Evolutionary conservation across 139 green algal genomes (phyloP).

Genomic region (Chlamydomonas schloesseri): DNA sequence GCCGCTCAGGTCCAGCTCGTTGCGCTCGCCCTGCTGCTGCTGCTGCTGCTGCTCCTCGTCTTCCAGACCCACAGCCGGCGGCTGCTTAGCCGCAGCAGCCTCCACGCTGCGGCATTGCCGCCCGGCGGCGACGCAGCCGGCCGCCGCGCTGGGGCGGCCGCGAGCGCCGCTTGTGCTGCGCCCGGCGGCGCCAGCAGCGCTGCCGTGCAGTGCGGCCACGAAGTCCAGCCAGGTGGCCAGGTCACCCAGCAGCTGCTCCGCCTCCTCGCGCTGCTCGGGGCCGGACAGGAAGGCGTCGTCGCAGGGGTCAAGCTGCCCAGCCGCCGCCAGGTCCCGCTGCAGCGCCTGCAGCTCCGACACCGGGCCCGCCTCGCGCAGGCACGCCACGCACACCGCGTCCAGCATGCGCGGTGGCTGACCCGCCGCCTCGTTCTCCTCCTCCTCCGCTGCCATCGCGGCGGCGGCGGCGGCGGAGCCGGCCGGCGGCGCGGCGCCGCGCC

Average conservation of each 20-base stretch:
- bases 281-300: background rate
- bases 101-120: no score
- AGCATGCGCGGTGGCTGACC: background rate
- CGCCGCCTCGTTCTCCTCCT: no score
- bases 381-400: background rate
- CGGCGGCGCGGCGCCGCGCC: background rate
- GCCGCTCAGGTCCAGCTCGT: background rate
- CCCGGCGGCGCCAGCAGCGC: no score
- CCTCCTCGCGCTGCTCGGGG: background rate
- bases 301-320: background rate
- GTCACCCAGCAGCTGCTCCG: conserved; percentile 22
- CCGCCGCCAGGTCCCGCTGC: background rate
- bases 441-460: no score
- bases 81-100: no score
- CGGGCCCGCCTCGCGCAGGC: background rate
- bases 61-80: no score
- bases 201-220: background rate
- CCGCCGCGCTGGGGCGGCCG: no score
- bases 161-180: no score
- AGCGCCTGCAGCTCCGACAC: conserved; percentile 2
- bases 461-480: no score
- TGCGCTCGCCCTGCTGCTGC: no score
- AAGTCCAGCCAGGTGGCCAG: conserved; percentile 26
- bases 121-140: no score
- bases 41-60: no score